Evolutionary conservation across 2,329 filamentous ascomycete genomes (phyloP).

Genomic region (Epichloe gansuensis): DNA sequence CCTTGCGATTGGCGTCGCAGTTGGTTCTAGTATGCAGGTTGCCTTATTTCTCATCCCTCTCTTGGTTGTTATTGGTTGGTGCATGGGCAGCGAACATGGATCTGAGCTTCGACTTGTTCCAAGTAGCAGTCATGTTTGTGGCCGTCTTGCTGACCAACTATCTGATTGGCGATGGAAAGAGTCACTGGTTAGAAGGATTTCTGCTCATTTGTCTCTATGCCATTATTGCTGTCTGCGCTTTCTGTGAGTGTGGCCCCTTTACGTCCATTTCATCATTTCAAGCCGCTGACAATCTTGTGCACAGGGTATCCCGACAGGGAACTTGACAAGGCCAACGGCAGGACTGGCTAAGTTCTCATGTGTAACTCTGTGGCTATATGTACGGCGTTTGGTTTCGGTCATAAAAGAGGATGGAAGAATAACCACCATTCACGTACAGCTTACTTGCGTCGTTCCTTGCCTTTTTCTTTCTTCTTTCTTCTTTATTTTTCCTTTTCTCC

Average conservation of each 20-base stretch:
- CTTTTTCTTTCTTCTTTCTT: not conserved
- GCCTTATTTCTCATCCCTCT: slow-evolving; percentile 68
- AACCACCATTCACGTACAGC: not conserved
- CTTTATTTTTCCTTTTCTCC: not conserved
- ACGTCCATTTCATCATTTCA: not conserved
- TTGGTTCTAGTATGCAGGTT: slow-evolving; percentile 72
- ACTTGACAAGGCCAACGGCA: slow-evolving; percentile 5
- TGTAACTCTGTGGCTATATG: not conserved
- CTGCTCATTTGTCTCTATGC: slow-evolving; percentile 66
- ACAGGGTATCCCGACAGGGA: slow-evolving; percentile 6
- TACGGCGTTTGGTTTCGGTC: not conserved
- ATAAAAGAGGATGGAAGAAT: not conserved
- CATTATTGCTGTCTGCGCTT: slow-evolving; percentile 62
- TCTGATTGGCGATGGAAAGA: slow-evolving; percentile 69
- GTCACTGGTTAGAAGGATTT: slow-evolving; percentile 70
- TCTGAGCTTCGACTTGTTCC: slow-evolving; percentile 78
- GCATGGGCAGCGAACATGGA: slow-evolving; percentile 63
- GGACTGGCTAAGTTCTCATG: not conserved
- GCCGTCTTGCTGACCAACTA: slow-evolving; percentile 79
- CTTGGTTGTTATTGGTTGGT: slow-evolving; percentile 68
- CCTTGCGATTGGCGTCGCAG: slow-evolving; percentile 66
- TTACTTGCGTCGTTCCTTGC: not conserved
- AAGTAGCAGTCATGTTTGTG: slow-evolving; percentile 75
- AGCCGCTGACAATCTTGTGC: not conserved
- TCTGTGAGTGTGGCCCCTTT: slow-evolving; percentile 34